These are phyloP conservation scores for Peronosclerospora sorghi DNA, from an alignment of 352 stramenopile species.

Conservation along the genomic window DNA sequence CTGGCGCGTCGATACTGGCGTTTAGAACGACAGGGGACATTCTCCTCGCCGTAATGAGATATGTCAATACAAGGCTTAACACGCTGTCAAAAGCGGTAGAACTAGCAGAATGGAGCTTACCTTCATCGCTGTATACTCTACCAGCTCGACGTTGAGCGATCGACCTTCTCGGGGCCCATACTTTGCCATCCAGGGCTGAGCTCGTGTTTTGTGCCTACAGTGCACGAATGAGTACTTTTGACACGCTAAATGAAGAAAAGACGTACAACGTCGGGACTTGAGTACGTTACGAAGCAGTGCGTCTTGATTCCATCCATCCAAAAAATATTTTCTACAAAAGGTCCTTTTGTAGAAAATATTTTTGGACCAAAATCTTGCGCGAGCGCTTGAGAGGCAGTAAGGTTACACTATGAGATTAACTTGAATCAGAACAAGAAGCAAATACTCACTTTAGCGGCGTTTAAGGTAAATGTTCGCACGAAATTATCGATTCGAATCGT, in stretches of 20 bases:
- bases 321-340: constrained; percentile 65
- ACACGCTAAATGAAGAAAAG: no score
- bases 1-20: no score
- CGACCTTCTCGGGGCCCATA: no score
- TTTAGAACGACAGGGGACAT: constrained; percentile 12
- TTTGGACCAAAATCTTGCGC: constrained; percentile 38
- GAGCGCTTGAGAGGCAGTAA: constrained; percentile 21
- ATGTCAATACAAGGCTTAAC: neutral
- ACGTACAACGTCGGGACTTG: constrained; percentile 30
- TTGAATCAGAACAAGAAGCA: neutral
- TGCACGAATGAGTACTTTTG: neutral
- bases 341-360: no score
- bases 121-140: constrained; percentile 42
- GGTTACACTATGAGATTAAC: neutral
- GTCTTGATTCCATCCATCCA: constrained; percentile 87
- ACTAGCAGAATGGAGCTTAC: constrained; percentile 8
- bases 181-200: no score
- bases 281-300: constrained; percentile 77
- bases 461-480: constrained; percentile 61
- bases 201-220: constrained; percentile 37
- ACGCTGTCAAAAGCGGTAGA: neutral
- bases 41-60: constrained; percentile 16
- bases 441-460: constrained; percentile 46
- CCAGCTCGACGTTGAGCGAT: no score
- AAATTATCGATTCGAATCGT: constrained; percentile 74